Base-by-base conservation (phyloP, 176 grass and related monocot genomes). In the Calamus simplicifolius region DNA sequence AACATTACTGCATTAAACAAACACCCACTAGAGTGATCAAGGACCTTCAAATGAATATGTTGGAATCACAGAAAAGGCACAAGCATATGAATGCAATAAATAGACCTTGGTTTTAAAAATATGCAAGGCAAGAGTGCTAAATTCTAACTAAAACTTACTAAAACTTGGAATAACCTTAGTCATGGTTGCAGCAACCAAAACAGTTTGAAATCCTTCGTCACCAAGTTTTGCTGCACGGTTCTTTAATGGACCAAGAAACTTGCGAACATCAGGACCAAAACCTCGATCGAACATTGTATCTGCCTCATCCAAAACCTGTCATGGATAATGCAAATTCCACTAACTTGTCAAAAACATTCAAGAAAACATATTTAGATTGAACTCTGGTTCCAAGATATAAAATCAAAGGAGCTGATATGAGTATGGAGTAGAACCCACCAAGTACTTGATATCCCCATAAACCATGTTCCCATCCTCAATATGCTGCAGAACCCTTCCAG, bases 261-360 rank as follows among this genome's bases (percentile, higher is more conserved):
- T 90, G 38, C 62, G 56, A 54, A 91, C 82, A 58, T 97, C 92
- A 38, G 84, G 83, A 50, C 84, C 87, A 77, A 97, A 97, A 2
- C 92, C 92, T 82, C 85, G 92, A 78, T 97, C 92, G 85, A 97
- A 97, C 92, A 97, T 97, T 66, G 87, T 97, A 82, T 97, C 87
- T 58, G 87, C 92, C 70, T 97, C 93, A 78, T 97, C 93, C 69
- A 97, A 84, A 69, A 97, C 73, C 93, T 97, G 25, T 1, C 49
- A 74, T 21, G 6, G 10, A 15, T 16, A 63, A 50, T 17, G 63
- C 16, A 7, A 43, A 43, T 43, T 43, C 35, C 35, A 43, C 35
- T 43, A 12, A 43, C 35, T 43, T 12, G 35, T 43, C 35, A 43
- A 43, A 1, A 43, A 3, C 6, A 43, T 43, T 43, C 35, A 43